Evolutionary conservation across 805 yeast species (phyloP), one percentile per base, ranked within the genome.

Genomic region (Hagleromyces aurorensis): DNA sequence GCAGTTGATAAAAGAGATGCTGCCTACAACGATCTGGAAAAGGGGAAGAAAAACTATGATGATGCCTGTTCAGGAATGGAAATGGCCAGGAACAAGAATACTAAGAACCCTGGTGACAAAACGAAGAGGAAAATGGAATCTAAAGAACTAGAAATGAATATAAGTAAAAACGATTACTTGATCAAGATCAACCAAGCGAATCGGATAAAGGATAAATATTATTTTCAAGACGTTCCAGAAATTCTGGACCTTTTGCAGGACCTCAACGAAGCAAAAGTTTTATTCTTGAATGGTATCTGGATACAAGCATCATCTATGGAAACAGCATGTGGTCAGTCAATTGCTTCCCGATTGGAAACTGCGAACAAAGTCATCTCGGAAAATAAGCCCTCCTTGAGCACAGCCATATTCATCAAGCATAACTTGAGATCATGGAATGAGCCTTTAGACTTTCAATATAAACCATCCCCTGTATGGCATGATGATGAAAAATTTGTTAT

Each of bases 401-500:
- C 87, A 0, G 78, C 83, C 19, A 89, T 91, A 96, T 91, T 77
- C 57, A 75, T 86, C 33, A 86, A 86, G 49, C 99, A 91, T 59
- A 91, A 91, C 53, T 38, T 69, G 15, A 57, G 60, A 12, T 64
- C 63, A 10, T 91, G 96, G 96, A 66, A 65, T 25, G 96, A 86
- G 45, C 97, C 96, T 1, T 64, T 62, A 5, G 97, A 89, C 59
- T 84, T 81, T 50, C 67, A 73, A 41, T 91, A 81, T 48, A 70
- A 82, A 39, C 96, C 97, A 1, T 78, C 94, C 15, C 77, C 86
- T 17, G 78, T 91, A 23, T 91, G 98, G 98, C 97, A 89, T 57
- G 98, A 91, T 49, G 96, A 91, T 56, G 95, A 85, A 41, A 62
- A 70, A 19, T 68, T 82, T 47, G 66, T 78, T 39, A 68, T 75